phyloP scores from a whole-genome alignment of 192 early-diverging fungal genomes.

The Coemansia sp. region DNA sequence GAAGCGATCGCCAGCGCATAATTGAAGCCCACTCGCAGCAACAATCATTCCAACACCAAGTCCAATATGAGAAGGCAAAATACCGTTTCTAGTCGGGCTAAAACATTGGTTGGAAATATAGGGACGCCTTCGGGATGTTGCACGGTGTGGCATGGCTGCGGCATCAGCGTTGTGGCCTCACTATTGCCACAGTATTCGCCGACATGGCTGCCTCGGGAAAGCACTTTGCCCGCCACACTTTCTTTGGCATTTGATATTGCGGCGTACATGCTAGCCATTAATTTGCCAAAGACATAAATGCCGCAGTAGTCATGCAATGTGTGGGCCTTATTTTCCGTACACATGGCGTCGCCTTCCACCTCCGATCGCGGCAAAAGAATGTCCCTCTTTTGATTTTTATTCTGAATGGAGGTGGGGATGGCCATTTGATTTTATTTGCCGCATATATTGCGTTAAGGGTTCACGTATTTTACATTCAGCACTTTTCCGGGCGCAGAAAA shows the following conservation, averaged over 20 bases:
- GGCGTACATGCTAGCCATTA: not conserved
- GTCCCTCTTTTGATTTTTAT: slow-evolving; percentile 3
- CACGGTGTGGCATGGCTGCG: not conserved
- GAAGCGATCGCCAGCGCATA: not conserved
- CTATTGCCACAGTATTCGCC: not conserved
- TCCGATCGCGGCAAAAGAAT: slow-evolving; percentile 4
- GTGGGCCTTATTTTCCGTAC: not conserved
- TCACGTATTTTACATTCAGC: not conserved
- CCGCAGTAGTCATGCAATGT: slow-evolving; percentile 2
- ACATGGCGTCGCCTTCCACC: slow-evolving; percentile 4
- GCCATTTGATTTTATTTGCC: not conserved
- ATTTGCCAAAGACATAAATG: not conserved
- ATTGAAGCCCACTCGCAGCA: not conserved
- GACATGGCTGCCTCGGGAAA: not conserved
- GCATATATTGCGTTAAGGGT: slow-evolving; percentile 1
- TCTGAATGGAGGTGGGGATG: not conserved
- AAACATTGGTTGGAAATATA: not conserved
- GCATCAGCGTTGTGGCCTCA: not conserved
- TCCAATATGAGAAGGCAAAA: not conserved
- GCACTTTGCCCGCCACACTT: not conserved
- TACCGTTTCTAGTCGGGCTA: not conserved
- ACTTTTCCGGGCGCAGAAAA: not conserved
- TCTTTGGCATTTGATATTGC: not conserved
- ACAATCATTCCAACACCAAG: not conserved
- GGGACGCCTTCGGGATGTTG: not conserved